These are phyloP conservation scores for Cladophialophora exuberans DNA, from an alignment of 2,329 filamentous ascomycete genomes.

Conservation along the genomic window DNA sequence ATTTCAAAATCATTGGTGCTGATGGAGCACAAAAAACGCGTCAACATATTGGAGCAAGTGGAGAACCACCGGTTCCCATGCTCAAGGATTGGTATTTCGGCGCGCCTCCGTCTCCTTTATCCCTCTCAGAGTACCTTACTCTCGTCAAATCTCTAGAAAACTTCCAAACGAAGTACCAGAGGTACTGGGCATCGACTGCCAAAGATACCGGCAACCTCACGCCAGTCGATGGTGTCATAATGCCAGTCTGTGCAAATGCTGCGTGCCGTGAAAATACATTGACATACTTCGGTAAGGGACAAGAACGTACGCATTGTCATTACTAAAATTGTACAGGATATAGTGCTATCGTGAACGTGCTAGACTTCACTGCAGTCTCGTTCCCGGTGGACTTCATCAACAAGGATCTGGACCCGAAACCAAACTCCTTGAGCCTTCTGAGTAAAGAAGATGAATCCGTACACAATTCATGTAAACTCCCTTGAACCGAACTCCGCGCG, in stretches of 20 bases:
- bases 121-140: conserved; percentile 14
- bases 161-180: conserved; percentile 16
- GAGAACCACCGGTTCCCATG: conserved; percentile 63
- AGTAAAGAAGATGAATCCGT: conserved; percentile 25
- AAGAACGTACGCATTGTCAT: conserved; percentile 2
- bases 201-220: conserved; percentile 35
- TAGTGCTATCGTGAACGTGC: conserved; percentile 64
- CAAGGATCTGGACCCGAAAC: conserved; percentile 9
- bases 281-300: conserved; percentile 21
- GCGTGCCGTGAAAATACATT: conserved; percentile 21
- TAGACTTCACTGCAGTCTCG: conserved; percentile 63
- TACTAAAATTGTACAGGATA: conserved; percentile 47
- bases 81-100: conserved; percentile 34
- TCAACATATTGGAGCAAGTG: conserved; percentile 55
- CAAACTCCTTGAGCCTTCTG: conserved; percentile 38
- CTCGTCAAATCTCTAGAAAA: conserved; percentile 5
- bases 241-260: conserved; percentile 62
- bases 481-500: neutral
- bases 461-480: conserved; percentile 11
- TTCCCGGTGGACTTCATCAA: conserved; percentile 38
- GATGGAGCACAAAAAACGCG: conserved; percentile 67
- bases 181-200: conserved; percentile 38
- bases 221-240: conserved; percentile 58
- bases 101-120: conserved; percentile 1
- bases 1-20: conserved; percentile 44